Evolutionary conservation across 768 basidiomycete species (phyloP).

Genomic region (Leccinum imitatum): DNA sequence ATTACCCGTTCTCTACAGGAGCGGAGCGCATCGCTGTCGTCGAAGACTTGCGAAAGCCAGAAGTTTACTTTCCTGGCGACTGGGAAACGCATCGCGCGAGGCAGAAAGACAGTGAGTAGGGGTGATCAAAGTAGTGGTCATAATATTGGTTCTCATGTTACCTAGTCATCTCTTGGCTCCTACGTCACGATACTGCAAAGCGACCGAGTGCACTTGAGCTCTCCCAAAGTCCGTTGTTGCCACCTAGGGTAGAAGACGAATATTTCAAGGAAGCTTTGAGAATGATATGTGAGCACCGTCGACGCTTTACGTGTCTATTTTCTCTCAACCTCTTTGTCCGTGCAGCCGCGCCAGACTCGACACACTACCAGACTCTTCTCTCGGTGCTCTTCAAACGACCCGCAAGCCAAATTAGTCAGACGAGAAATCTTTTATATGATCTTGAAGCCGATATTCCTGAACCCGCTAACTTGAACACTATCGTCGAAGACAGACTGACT

Average conservation of each 20-base stretch:
- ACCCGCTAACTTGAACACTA: conserved; percentile 66
- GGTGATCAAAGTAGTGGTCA: background rate
- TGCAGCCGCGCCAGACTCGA: conserved; percentile 75
- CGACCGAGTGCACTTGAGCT: conserved; percentile 84
- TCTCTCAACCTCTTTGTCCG: background rate
- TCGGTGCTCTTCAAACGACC: conserved; percentile 76
- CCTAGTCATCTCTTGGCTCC: conserved; percentile 73
- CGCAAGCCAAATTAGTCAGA: conserved; percentile 57
- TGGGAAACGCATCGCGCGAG: conserved; percentile 65
- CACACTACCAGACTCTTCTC: conserved; percentile 76
- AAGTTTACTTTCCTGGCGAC: conserved; percentile 69
- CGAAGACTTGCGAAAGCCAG: conserved; percentile 70
- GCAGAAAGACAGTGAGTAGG: conserved; percentile 66
- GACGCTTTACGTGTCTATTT: background rate
- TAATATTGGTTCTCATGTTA: conserved; percentile 2
- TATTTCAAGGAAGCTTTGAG: conserved; percentile 78
- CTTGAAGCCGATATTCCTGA: conserved; percentile 65
- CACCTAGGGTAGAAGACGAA: conserved; percentile 77
- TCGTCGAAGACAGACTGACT: conserved; percentile 73
- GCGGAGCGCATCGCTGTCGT: conserved; percentile 84
- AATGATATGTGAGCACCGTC: conserved; percentile 60
- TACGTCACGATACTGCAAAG: conserved; percentile 76
- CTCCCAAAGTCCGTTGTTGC: conserved; percentile 74
- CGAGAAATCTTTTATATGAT: conserved; percentile 75
- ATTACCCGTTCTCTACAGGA: conserved; percentile 76